Conservation (phyloP, 208 protist genomes). For the Acanthamoeba triangularis region DNA sequence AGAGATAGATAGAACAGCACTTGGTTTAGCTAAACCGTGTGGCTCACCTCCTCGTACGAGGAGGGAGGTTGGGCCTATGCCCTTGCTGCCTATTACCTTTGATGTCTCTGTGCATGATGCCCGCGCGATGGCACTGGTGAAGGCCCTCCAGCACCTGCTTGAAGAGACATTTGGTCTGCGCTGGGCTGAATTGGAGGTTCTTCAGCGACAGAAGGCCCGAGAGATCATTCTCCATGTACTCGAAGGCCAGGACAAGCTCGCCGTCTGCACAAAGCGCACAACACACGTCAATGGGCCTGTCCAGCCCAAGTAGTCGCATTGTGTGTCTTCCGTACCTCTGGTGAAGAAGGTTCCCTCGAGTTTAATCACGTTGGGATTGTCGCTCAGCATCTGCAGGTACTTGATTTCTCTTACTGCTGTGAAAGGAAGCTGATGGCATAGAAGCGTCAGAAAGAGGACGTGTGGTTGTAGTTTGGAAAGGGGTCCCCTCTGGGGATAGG, state of each 20-base stretch:
- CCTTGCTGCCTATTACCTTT: conserved; percentile 90
- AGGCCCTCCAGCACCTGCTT: conserved; percentile 76
- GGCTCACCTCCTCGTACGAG: neutral
- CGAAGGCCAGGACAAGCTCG: conserved; percentile 90
- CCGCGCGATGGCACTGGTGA: conserved; percentile 23
- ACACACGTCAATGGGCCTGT: neutral
- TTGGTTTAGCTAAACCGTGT: neutral
- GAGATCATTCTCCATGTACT: conserved; percentile 94
- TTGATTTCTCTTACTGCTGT: conserved; percentile 59
- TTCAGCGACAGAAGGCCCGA: conserved; percentile 85
- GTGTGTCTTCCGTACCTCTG: neutral
- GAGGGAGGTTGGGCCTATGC: neutral
- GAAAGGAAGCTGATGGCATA: conserved; percentile 8
- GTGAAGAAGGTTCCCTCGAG: conserved; percentile 64
- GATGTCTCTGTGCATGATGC: conserved; percentile 96
- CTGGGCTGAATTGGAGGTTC: conserved; percentile 40
- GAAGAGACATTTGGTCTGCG: conserved; percentile 73
- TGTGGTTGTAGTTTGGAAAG: too few species aligned
- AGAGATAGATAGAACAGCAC: conserved; percentile 64
- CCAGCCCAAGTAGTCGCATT: neutral
- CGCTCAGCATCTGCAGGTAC: conserved; percentile 11
- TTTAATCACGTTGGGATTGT: conserved; percentile 19
- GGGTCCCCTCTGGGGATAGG: too few species aligned
- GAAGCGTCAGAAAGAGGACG: neutral
- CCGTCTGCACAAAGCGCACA: neutral